phyloP scores from a whole-genome alignment of 1,284 basidiomycete genomes.

The Rhodotorula sp. region DNA sequence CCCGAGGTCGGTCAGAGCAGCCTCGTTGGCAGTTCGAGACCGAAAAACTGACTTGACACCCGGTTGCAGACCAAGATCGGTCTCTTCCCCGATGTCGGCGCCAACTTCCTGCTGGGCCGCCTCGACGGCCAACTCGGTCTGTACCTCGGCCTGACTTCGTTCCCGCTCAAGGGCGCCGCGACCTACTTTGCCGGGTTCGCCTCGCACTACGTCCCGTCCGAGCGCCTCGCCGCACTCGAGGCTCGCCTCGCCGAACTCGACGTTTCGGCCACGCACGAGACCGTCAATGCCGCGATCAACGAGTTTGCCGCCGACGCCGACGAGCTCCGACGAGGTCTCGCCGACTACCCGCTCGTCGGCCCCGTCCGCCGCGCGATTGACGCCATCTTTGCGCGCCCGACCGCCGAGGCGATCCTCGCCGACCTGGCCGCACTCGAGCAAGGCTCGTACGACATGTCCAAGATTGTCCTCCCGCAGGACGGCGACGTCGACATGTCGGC shows the following conservation, averaged over 20 bases:
- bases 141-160: constrained; percentile 88
- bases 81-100: constrained; percentile 84
- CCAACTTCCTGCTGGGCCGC: constrained; percentile 81
- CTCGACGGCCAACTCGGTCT: constrained; percentile 90
- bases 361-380: constrained; percentile 72
- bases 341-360: constrained; percentile 56
- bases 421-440: constrained; percentile 57
- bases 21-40: background rate
- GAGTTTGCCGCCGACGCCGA: constrained; percentile 63
- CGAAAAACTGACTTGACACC: background rate
- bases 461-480: constrained; percentile 17
- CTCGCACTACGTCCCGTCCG: constrained; percentile 81
- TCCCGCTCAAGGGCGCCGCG: constrained; percentile 68
- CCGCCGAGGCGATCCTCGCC: constrained; percentile 68
- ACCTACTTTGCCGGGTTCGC: constrained; percentile 83
- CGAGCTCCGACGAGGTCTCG: constrained; percentile 61
- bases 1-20: constrained; percentile 60
- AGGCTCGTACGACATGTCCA: constrained; percentile 27
- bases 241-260: constrained; percentile 50
- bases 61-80: constrained; percentile 44
- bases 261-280: constrained; percentile 58
- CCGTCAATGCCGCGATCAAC: constrained; percentile 52
- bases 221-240: constrained; percentile 66
- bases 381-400: constrained; percentile 66
- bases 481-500: constrained; percentile 52